Conservation (phyloP, 768 basidiomycete genomes). For the Leucocoprinus sp. region DNA sequence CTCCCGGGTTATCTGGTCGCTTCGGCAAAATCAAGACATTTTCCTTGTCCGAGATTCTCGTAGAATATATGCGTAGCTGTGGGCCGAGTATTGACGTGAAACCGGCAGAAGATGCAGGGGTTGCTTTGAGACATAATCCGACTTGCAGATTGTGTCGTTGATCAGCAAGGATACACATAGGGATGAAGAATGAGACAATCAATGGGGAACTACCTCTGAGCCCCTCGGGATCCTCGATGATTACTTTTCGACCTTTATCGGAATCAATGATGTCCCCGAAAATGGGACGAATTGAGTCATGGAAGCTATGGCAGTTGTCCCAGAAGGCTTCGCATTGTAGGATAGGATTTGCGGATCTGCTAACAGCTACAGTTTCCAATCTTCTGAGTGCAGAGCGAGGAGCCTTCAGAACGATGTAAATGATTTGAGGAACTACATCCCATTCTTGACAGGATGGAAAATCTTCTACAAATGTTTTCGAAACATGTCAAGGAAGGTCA, state of each 20-base stretch:
- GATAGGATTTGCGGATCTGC: slow-evolving; percentile 25
- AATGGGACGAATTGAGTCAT: slow-evolving; percentile 24
- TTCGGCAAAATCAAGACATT: slow-evolving; percentile 25
- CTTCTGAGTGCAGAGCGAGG: slow-evolving; percentile 23
- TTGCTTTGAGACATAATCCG: slow-evolving; percentile 21
- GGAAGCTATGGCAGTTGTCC: slow-evolving; percentile 21
- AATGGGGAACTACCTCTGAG: slow-evolving; percentile 27
- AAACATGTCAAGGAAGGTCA: slow-evolving; percentile 10
- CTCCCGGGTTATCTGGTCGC: slow-evolving; percentile 16
- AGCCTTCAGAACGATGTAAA: slow-evolving; percentile 26
- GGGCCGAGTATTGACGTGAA: slow-evolving; percentile 22
- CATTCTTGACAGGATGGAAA: slow-evolving; percentile 21
- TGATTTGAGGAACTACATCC: slow-evolving; percentile 23
- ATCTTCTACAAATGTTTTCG: neutral
- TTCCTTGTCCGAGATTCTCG: slow-evolving; percentile 20
- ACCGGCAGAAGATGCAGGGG: slow-evolving; percentile 7
- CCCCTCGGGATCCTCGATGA: slow-evolving; percentile 24
- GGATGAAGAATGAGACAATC: slow-evolving; percentile 27
- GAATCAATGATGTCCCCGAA: slow-evolving; percentile 23
- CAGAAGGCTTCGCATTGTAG: slow-evolving; percentile 28
- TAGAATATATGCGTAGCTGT: slow-evolving; percentile 20
- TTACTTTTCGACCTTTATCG: slow-evolving; percentile 12
- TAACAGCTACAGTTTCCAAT: slow-evolving; percentile 17
- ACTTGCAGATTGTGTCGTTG: slow-evolving; percentile 17
- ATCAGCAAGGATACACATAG: slow-evolving; percentile 23